Evolutionary conservation across 2,329 filamentous ascomycete genomes (phyloP).

Genomic region (Cadophora gregata): DNA sequence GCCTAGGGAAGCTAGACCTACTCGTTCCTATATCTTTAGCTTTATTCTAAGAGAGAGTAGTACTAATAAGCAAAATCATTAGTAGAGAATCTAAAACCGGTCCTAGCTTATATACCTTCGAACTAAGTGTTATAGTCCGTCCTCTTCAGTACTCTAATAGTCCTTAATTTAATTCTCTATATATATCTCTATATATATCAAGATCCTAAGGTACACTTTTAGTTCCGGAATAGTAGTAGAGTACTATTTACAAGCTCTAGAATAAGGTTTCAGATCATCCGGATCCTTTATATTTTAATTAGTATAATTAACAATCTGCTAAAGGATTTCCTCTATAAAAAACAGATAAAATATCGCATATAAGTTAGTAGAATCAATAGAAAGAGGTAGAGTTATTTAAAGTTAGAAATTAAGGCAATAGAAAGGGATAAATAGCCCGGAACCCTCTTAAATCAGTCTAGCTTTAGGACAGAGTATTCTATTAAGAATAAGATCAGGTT

Average conservation of each 20-base stretch:
- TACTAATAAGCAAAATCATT: background rate
- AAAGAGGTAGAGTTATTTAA: background rate
- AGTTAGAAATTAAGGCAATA: background rate
- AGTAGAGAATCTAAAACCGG: background rate
- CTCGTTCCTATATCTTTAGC: background rate
- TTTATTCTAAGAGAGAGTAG: background rate
- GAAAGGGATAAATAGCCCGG: background rate
- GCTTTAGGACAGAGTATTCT: background rate
- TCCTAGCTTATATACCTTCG: background rate
- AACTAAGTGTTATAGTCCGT: background rate
- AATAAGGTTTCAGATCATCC: background rate
- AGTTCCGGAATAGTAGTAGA: background rate
- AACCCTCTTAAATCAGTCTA: background rate
- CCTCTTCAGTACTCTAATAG: background rate
- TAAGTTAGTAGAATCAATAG: background rate
- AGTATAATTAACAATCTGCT: background rate
- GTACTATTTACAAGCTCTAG: background rate
- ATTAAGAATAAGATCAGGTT: background rate
- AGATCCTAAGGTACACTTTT: background rate
- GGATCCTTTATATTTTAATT: background rate
- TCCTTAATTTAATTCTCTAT: background rate
- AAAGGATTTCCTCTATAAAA: background rate
- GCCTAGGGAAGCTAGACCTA: background rate
- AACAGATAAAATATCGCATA: background rate
- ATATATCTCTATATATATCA: background rate